phyloP scores from a whole-genome alignment of 2,329 filamentous ascomycete species.

The Fusarium falciforme region DNA sequence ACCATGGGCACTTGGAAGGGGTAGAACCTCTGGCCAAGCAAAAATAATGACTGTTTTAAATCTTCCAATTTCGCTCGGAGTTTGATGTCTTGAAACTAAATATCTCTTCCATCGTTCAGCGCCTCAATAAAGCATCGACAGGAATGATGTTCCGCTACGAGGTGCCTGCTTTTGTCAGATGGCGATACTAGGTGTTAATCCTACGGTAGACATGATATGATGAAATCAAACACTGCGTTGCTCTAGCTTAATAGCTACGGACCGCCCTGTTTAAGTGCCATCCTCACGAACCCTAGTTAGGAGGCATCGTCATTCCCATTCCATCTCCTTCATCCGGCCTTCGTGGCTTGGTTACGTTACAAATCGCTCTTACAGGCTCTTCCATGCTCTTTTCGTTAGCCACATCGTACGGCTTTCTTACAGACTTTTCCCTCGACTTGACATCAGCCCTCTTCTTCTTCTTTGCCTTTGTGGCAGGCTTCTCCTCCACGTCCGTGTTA shows the following conservation, averaged over 20 bases:
- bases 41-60: background rate
- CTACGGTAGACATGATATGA: background rate
- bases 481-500: background rate
- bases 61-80: accelerated
- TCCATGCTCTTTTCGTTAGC: background rate
- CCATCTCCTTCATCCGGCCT: background rate
- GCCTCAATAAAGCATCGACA: background rate
- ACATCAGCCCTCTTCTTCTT: background rate
- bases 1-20: background rate
- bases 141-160: background rate
- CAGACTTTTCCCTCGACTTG: background rate
- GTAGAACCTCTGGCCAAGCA: too few relatives aligned
- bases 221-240: background rate
- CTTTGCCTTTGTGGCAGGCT: background rate
- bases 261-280: background rate
- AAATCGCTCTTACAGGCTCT: background rate
- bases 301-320: background rate
- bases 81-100: background rate
- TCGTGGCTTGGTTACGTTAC: background rate
- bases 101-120: background rate
- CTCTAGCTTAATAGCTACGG: background rate
- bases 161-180: background rate
- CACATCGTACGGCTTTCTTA: background rate
- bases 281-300: background rate
- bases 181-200: background rate